A percentile compares a stretch with the other conserved stretches of the same genome.
These are phyloP conservation scores for Backusella sp. DNA, from an alignment of 192 early-diverging fungal genomes.

Conservation along the genomic window DNA sequence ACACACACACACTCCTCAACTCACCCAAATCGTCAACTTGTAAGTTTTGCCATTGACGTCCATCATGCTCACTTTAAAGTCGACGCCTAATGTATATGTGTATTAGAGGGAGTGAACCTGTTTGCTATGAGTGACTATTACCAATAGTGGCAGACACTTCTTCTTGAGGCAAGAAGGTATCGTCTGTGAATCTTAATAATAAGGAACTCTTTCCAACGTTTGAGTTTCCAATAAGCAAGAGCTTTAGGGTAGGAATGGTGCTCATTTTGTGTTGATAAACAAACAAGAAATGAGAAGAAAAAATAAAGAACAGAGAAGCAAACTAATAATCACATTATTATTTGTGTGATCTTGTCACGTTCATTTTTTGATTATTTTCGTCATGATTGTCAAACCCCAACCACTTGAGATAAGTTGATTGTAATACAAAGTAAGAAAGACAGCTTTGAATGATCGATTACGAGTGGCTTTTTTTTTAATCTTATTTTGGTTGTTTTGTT, in stretches of 20 bases:
- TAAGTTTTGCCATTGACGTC: conserved; percentile 83
- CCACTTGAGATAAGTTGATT: no score
- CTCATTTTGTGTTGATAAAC: not conserved
- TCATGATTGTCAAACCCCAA: conserved; percentile 2
- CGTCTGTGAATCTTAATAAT: conserved; percentile 92
- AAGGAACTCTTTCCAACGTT: conserved; percentile 95
- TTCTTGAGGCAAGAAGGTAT: conserved; percentile 89
- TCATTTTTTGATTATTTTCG: not conserved
- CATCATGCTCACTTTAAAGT: conserved; percentile 95
- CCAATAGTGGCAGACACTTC: conserved; percentile 88
- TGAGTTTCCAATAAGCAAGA: conserved; percentile 93
- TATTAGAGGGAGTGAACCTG: no score
- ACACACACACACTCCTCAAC: not conserved
- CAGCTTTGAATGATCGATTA: no score
- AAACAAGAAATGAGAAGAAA: not conserved
- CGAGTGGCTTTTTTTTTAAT: not conserved
- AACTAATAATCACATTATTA: not conserved
- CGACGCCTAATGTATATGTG: conserved; percentile 63
- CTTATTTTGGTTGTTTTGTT: not conserved
- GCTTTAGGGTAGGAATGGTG: conserved; percentile 76
- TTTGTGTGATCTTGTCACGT: conserved; percentile 7
- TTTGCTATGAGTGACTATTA: conserved; percentile 10
- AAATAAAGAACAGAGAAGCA: not conserved
- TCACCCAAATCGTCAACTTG: conserved; percentile 96
- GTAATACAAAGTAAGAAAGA: no score